Base-by-base conservation (phyloP, 2,329 filamentous ascomycete genomes). In the Hymenoscyphus salicellus region DNA sequence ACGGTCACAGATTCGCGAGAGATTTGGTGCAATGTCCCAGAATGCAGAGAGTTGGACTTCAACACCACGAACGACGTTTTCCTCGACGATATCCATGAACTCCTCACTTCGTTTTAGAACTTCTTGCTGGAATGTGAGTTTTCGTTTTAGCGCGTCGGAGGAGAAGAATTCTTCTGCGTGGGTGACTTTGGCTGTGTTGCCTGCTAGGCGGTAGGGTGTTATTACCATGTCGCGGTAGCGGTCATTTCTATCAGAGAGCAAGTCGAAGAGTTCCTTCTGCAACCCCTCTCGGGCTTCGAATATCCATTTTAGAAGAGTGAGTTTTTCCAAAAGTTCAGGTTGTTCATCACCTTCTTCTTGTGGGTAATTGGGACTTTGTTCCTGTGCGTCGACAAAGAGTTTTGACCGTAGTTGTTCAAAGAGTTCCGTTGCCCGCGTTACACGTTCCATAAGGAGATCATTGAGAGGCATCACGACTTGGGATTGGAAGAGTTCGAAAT, bases 311-410 rank as follows among this genome's bases (percentile, higher is more conserved):
- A 98, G 83, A 58, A 97, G 85, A 0, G 94, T 98, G 14, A 99
- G 83, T 78, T 97, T 96, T 77, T 99, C 95, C 2, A 98, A 81
- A 0, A 98, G 83, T 77, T 99, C 95, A 0, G 95, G 95, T 75
- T 93, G 89, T 76, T 97, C 94, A 71, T 98, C 94, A 20, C 95
- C 94, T 78, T 97, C 94, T 77, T 97, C 93, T 76, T 97, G 93
- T 0, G 93, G 90, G 76, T 92, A 87, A 72, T 96, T 94, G 0
- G 93, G 90, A 68, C 87, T 86, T 57, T 72, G 68, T 28, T 75
- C 61, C 74, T 85, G 89, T 64, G 85, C 89, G 67, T 92, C 89
- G 60, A 87, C 87, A 66, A 90, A 91, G 0, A 97, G 82, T 55
- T 89, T 87, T 10, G 84, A 84, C 30, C 88, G 86, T 30, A 97